Conservation (phyloP, 176 grass and related monocot species). For the Musa beccarii region DNA sequence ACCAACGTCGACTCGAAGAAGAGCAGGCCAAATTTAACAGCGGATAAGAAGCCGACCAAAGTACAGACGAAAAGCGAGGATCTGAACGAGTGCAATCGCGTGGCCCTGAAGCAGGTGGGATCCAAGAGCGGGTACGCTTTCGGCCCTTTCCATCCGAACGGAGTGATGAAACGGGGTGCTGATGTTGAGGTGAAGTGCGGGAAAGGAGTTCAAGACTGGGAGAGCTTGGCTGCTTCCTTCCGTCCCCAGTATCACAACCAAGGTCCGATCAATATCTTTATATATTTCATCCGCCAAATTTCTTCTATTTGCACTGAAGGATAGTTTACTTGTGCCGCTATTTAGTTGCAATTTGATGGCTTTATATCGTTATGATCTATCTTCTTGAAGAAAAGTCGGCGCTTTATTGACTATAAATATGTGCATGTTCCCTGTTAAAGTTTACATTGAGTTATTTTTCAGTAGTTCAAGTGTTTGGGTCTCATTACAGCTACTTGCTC, state of each 20-base stretch:
- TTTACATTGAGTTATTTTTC: no score
- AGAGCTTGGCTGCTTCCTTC: conserved; percentile 57
- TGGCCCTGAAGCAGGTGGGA: conserved; percentile 26
- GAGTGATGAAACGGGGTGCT: conserved; percentile 32
- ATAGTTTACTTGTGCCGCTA: no score
- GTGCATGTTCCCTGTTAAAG: no score
- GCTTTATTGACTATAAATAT: no score
- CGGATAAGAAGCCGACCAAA: conserved; percentile 35
- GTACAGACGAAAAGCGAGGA: conserved; percentile 23
- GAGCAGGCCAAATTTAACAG: conserved; percentile 26
- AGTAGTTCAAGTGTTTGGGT: no score
- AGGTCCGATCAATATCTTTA: conserved; percentile 35
- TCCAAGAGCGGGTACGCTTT: conserved; percentile 53
- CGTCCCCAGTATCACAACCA: conserved; percentile 72
- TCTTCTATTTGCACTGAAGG: background rate
- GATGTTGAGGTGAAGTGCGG: conserved; percentile 21
- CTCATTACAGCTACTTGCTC: no score
- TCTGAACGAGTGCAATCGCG: conserved; percentile 44
- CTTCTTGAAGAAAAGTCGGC: background rate
- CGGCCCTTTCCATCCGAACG: conserved; percentile 65
- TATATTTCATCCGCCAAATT: background rate
- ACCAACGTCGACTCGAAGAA: conserved; percentile 51
- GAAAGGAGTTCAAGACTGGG: conserved; percentile 48
- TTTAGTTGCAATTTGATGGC: background rate
- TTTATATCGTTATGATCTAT: background rate